Base-by-base conservation (phyloP, 1,139 yeast genomes). In the Protomyces inundatus region DNA sequence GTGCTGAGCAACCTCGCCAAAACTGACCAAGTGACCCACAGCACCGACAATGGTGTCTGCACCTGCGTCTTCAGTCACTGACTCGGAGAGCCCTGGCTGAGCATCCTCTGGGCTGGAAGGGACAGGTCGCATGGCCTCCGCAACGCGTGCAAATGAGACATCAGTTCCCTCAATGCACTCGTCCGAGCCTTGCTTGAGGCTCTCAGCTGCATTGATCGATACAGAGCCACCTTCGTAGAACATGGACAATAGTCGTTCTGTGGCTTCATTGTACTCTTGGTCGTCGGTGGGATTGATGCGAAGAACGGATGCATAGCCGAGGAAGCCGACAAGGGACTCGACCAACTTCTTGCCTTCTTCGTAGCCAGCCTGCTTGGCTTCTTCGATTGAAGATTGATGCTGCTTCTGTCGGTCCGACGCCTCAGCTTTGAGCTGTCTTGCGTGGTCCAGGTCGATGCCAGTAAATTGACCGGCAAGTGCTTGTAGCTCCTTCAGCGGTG, bases 171-270 rank as follows among this genome's bases (percentile, higher is more conserved):
- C 68, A 4, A 75, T 72, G 4, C 69, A 66, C 48, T 70, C 72
- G 4, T 67, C 67, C 2, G 67, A 62, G n/a, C 74, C 77, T 3
- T 66, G 64, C 30, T 60, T 66, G 56, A 76, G 70, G 60, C 70
- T 70, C 39, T 68, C 72, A n/a, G 74, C 71, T n/a, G 75, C 73
- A 16, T 66, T 71, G 14, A 75, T 67, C 1, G 77, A 71, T 0
- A 69, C 63, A 9, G 73, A 76, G 52, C 74, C 75, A 10, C 77
- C 79, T 9, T 65, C 65, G 64, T 76, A 76, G 23, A 76, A 70
- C 55, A 67, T 61, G 50, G 70, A 71, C 61, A 76, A 68, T 60
- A 76, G 66, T 45, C 67, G 67, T 66, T 75, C 77, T 40, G 75
- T 69, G 3, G 76, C 77, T n/a, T 68, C 68, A 6, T 71, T 71